These are phyloP conservation scores for Mucor irregularis DNA, from an alignment of 371 early-diverging fungal species.

Conservation along the genomic window DNA sequence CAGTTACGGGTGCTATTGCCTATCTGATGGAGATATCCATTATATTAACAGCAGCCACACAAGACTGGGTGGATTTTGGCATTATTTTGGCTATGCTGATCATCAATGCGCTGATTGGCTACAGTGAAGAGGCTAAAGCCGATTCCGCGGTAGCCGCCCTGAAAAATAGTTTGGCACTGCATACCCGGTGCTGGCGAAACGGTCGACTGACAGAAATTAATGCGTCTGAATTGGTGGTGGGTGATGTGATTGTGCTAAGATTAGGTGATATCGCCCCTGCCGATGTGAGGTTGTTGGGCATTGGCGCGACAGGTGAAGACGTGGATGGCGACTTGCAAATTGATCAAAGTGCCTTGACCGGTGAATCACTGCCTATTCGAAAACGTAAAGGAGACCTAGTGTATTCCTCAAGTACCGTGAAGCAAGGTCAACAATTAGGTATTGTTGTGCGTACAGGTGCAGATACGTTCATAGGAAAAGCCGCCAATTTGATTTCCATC, in stretches of 20 bases:
- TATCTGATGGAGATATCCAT: conserved; percentile 82
- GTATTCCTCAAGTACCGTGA: conserved; percentile 88
- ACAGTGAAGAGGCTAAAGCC: conserved; percentile 87
- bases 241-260: conserved; percentile 88
- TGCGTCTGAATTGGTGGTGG: conserved; percentile 78
- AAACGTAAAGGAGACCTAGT: conserved; percentile 82
- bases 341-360: conserved; percentile 96
- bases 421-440: conserved; percentile 88
- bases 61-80: conserved; percentile 85
- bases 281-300: conserved; percentile 85
- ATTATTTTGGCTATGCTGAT: conserved; percentile 82
- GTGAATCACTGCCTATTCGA: conserved; percentile 87
- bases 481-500: conserved; percentile 86
- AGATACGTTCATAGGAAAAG: conserved; percentile 89
- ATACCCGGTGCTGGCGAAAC: conserved; percentile 79
- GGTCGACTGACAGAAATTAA: conserved; percentile 82
- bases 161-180: conserved; percentile 82
- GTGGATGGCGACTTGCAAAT: conserved; percentile 79
- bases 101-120: conserved; percentile 90
- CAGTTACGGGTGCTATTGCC: conserved; percentile 84
- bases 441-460: conserved; percentile 88
- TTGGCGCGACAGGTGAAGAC: conserved; percentile 79
- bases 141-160: conserved; percentile 90
- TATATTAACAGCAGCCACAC: conserved; percentile 69
- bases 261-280: conserved; percentile 96